These are phyloP conservation scores for Mollisia scopiformis DNA, from an alignment of 2,329 filamentous ascomycete genomes.

Conservation along the genomic window DNA sequence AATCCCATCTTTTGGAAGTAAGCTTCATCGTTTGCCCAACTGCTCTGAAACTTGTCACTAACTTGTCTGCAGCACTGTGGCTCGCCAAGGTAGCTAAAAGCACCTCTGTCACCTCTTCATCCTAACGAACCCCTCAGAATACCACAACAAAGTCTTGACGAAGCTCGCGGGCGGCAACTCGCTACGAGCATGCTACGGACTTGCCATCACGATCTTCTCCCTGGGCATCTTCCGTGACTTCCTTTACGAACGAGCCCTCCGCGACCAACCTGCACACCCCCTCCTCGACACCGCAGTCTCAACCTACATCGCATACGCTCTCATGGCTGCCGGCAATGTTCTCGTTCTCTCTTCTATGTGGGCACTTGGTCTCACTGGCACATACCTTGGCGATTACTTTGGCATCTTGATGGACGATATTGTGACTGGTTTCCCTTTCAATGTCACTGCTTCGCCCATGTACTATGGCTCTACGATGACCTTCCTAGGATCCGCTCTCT, in stretches of 20 bases:
- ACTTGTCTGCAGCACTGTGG: slow-evolving; percentile 68
- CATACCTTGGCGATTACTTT: slow-evolving; percentile 98
- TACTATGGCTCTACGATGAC: slow-evolving; percentile 93
- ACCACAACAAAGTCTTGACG: slow-evolving; percentile 86
- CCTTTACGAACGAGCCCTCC: slow-evolving; percentile 84
- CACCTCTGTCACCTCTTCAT: slow-evolving; percentile 12
- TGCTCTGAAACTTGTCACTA: slow-evolving; percentile 7
- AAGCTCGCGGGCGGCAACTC: slow-evolving; percentile 81
- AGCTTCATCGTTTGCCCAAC: slow-evolving; percentile 45
- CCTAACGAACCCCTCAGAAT: slow-evolving; percentile 62
- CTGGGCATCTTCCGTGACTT: slow-evolving; percentile 87
- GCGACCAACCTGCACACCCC: slow-evolving; percentile 74
- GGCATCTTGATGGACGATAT: slow-evolving; percentile 96
- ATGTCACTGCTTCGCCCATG: slow-evolving; percentile 88
- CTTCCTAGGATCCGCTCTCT: slow-evolving; percentile 85
- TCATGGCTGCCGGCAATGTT: slow-evolving; percentile 77
- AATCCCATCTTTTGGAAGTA: slow-evolving; percentile 99
- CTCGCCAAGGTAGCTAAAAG: slow-evolving; percentile 68
- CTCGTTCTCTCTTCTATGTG: slow-evolving; percentile 90
- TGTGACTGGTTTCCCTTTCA: slow-evolving; percentile 96
- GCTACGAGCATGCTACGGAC: slow-evolving; percentile 82
- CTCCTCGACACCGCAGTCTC: slow-evolving; percentile 63
- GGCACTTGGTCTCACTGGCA: slow-evolving; percentile 90
- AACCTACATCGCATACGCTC: slow-evolving; percentile 67
- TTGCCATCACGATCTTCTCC: slow-evolving; percentile 87